These are phyloP conservation scores for Cladosporium sp. DNA, from an alignment of 2,329 filamentous ascomycete genomes.

Conservation along the genomic window DNA sequence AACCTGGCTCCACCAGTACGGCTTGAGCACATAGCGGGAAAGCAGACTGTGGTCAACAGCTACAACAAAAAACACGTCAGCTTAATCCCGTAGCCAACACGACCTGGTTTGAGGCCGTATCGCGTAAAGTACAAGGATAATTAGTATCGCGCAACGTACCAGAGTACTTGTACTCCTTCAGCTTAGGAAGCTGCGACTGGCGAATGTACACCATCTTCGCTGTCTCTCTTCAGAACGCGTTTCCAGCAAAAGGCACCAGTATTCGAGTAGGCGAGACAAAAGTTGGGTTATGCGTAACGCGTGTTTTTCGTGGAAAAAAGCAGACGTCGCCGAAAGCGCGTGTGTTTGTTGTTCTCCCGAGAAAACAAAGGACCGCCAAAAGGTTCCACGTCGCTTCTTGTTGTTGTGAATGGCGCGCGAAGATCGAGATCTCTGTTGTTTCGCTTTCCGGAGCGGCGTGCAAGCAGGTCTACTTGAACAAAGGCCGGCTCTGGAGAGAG, in stretches of 20 bases:
- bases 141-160: conserved; percentile 22
- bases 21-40: conserved; percentile 92
- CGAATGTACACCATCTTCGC: conserved; percentile 86
- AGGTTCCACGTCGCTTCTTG: neutral
- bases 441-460: neutral
- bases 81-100: neutral
- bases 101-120: neutral
- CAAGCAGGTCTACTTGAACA: neutral
- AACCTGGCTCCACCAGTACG: conserved; percentile 93
- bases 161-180: conserved; percentile 90
- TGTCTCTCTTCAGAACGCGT: neutral
- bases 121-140: no score
- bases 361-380: neutral
- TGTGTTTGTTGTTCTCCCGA: neutral
- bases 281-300: neutral
- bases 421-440: neutral
- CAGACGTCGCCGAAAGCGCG: neutral
- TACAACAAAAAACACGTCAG: neutral
- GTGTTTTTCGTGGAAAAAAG: neutral
- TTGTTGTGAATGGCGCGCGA: neutral
- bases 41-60: conserved; percentile 85
- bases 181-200: conserved; percentile 80
- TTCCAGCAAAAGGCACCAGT: neutral
- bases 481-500: neutral
- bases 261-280: no score